phyloP scores from a whole-genome alignment of 106 monocot genomes.

The Ottelia alismoides region DNA sequence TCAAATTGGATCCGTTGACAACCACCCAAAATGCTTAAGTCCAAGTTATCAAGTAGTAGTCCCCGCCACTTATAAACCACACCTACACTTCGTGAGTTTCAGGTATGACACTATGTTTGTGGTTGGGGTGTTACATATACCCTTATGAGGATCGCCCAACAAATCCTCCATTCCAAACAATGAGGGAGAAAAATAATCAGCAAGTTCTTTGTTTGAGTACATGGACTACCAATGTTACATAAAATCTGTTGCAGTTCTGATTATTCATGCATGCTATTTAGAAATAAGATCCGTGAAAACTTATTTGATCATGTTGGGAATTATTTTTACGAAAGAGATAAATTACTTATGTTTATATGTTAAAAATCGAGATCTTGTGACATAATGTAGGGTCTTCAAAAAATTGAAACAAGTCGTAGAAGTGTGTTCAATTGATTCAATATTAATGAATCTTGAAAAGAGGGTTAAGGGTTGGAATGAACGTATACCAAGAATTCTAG shows the following conservation, averaged over 20 bases:
- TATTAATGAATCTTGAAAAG: constrained; percentile 1
- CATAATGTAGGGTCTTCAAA: constrained; percentile 3
- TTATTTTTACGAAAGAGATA: neutral
- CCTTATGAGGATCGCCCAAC: no score
- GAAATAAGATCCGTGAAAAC: neutral
- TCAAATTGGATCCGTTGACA: no score
- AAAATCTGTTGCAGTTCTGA: neutral
- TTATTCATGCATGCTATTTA: neutral
- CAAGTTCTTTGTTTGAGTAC: no score
- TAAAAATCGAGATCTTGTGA: neutral
- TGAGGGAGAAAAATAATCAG: no score
- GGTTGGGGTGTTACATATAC: no score
- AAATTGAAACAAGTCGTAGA: constrained; percentile 1
- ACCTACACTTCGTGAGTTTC: no score
- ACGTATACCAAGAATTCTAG: constrained; percentile 1
- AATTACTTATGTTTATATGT: neutral
- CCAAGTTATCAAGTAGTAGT: no score
- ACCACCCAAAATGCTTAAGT: no score
- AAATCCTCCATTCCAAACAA: no score
- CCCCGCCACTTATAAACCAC: no score
- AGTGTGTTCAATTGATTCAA: constrained; percentile 2
- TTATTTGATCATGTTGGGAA: neutral
- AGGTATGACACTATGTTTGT: no score
- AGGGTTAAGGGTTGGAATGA: neutral
- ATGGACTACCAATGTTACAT: neutral